A percentile compares a stretch with the other conserved stretches of the same genome.
phyloP scores from a whole-genome alignment of 306 rosid genomes.

The Mimosa pudica region DNA sequence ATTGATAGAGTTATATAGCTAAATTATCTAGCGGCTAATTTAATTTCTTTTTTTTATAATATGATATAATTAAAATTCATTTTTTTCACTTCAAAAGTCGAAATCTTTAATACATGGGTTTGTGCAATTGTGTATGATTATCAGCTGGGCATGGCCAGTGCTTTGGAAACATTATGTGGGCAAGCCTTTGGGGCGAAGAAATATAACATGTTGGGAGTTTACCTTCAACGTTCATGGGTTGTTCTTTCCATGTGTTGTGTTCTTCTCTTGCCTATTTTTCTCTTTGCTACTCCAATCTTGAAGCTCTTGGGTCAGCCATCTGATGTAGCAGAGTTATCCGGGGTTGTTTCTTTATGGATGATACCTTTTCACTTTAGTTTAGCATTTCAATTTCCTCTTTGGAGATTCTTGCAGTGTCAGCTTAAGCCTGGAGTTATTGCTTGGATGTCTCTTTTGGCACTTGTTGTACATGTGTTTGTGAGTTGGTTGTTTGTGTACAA shows the following conservation, averaged over 20 bases:
- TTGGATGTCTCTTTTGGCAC: constrained; percentile 50
- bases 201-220: constrained; percentile 73
- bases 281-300: constrained; percentile 58
- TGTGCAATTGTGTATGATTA: not conserved
- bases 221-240: constrained; percentile 90
- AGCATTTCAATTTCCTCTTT: not conserved
- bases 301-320: constrained; percentile 65
- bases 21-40: no score
- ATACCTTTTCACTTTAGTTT: not conserved
- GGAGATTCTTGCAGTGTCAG: constrained; percentile 5
- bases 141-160: constrained; percentile 90
- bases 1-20: no score
- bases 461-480: constrained; percentile 43
- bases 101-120: not conserved
- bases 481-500: constrained; percentile 56
- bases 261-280: constrained; percentile 57
- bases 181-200: constrained; percentile 89
- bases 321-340: constrained; percentile 35
- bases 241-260: constrained; percentile 59
- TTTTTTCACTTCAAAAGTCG: not conserved
- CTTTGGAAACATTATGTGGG: constrained; percentile 79
- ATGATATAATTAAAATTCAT: no score
- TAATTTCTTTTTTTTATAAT: no score
- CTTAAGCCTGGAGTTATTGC: constrained; percentile 42
- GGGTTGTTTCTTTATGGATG: not conserved